These are phyloP conservation scores for Tulasnella sp. DNA, from an alignment of 768 basidiomycete species.

Conservation along the genomic window DNA sequence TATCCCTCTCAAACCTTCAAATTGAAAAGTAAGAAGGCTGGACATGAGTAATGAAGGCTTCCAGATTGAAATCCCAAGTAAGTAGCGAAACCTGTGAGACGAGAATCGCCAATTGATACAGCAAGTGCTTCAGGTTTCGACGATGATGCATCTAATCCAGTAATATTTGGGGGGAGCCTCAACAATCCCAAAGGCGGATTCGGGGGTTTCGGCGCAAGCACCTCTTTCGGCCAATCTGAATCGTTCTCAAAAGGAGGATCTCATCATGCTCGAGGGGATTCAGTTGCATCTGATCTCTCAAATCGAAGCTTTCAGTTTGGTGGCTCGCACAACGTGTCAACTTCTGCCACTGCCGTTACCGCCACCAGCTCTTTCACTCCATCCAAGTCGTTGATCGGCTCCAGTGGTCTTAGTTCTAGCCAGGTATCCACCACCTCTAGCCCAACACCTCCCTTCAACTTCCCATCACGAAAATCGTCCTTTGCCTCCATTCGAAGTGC, in stretches of 20 bases:
- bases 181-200: slow-evolving; percentile 1
- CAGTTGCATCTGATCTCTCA: slow-evolving; percentile 66
- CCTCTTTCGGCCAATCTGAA: slow-evolving; percentile 21
- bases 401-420: neutral
- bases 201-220: slow-evolving; percentile 4
- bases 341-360: slow-evolving; percentile 5
- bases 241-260: slow-evolving; percentile 49
- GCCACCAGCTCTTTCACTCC: slow-evolving; percentile 21
- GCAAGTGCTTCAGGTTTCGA: slow-evolving; percentile 46
- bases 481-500: slow-evolving; percentile 81
- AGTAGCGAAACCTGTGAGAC: slow-evolving; percentile 15
- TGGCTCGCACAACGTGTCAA: slow-evolving; percentile 19
- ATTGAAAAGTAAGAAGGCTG: too few species aligned
- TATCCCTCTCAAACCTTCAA: too few species aligned
- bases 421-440: slow-evolving; percentile 2
- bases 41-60: slow-evolving; percentile 24
- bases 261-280: slow-evolving; percentile 70
- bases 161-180: slow-evolving; percentile 51
- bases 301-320: slow-evolving; percentile 12
- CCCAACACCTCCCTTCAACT: slow-evolving; percentile 32
- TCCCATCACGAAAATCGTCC: slow-evolving; percentile 67
- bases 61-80: slow-evolving; percentile 56
- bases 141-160: slow-evolving; percentile 50
- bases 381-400: slow-evolving; percentile 53
- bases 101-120: neutral